A percentile compares a stretch with the other conserved stretches of the same genome.
phyloP scores from a whole-genome alignment of 1,284 basidiomycete genomes.

The Erythrobasidium hasegawianum region DNA sequence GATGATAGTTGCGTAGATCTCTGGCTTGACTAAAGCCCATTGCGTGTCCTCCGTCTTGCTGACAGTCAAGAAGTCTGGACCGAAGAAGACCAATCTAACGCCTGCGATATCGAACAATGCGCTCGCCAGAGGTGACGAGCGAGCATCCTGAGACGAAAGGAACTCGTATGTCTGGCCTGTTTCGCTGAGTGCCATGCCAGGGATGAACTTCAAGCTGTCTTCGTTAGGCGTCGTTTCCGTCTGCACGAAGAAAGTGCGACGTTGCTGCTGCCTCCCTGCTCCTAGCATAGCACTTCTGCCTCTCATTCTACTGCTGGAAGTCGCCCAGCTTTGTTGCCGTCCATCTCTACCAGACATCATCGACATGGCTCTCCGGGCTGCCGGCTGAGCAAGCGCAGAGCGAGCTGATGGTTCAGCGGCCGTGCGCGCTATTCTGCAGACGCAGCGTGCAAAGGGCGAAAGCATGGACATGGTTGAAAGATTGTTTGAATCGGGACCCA shows the following conservation, averaged over 20 bases:
- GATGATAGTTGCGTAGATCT: constrained; percentile 96
- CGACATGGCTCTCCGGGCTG: too few relatives aligned
- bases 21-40: constrained; percentile 94
- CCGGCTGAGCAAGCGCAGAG: too few relatives aligned
- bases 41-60: constrained; percentile 80
- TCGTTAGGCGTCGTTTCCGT: constrained; percentile 97
- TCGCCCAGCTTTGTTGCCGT: too few relatives aligned
- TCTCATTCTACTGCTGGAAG: too few relatives aligned
- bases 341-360: too few relatives aligned
- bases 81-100: constrained; percentile 83
- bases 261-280: too few relatives aligned
- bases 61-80: constrained; percentile 96
- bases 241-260: constrained; percentile 89
- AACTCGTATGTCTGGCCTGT: constrained; percentile 84
- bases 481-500: too few relatives aligned
- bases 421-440: too few relatives aligned
- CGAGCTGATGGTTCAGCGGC: too few relatives aligned
- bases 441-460: too few relatives aligned
- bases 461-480: too few relatives aligned
- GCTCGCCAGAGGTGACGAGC: constrained; percentile 84
- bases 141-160: constrained; percentile 76
- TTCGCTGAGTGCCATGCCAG: constrained; percentile 81
- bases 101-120: constrained; percentile 91
- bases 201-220: constrained; percentile 96
- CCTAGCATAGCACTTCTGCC: too few relatives aligned